Conservation (phyloP, 495 filamentous ascomycete species). For the Apiosordaria backusii region DNA sequence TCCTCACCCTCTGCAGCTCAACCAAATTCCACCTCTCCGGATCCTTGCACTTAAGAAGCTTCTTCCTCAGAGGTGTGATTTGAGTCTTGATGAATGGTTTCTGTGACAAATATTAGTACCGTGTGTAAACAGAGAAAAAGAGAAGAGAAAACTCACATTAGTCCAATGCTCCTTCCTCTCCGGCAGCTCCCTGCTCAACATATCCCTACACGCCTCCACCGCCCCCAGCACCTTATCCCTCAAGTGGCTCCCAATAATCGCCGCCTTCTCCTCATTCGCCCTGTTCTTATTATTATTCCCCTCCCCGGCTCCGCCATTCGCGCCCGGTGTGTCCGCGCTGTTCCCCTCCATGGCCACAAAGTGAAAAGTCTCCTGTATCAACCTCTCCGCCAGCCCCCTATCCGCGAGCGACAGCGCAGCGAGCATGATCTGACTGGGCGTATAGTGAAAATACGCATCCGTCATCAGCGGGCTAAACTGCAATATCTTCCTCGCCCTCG, state of each 20-base stretch:
- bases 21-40: slow-evolving; percentile 63
- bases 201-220: slow-evolving; percentile 48
- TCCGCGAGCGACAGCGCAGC: slow-evolving; percentile 74
- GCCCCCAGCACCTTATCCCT: slow-evolving; percentile 46
- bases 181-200: slow-evolving; percentile 49
- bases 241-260: slow-evolving; percentile 30
- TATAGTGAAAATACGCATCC: slow-evolving; percentile 94
- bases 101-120: slow-evolving; percentile 21
- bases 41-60: slow-evolving; percentile 75
- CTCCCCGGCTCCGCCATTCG: slow-evolving; percentile 10
- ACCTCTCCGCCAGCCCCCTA: slow-evolving; percentile 62
- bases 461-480: slow-evolving; percentile 79
- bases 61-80: slow-evolving; percentile 59
- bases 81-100: slow-evolving; percentile 36
- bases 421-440: slow-evolving; percentile 90
- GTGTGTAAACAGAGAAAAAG: background rate
- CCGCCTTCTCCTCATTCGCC: slow-evolving; percentile 28
- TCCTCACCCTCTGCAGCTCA: slow-evolving; percentile 49
- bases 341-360: slow-evolving; percentile 19
- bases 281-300: background rate
- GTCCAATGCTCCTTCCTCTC: slow-evolving; percentile 42
- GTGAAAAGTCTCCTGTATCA: slow-evolving; percentile 69
- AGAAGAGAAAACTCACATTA: slow-evolving; percentile 33
- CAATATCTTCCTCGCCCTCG: slow-evolving; percentile 64
- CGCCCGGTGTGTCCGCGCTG: slow-evolving; percentile 22